These are phyloP conservation scores for Brassica nigra DNA, from an alignment of 345 rosid species.

Conservation along the genomic window DNA sequence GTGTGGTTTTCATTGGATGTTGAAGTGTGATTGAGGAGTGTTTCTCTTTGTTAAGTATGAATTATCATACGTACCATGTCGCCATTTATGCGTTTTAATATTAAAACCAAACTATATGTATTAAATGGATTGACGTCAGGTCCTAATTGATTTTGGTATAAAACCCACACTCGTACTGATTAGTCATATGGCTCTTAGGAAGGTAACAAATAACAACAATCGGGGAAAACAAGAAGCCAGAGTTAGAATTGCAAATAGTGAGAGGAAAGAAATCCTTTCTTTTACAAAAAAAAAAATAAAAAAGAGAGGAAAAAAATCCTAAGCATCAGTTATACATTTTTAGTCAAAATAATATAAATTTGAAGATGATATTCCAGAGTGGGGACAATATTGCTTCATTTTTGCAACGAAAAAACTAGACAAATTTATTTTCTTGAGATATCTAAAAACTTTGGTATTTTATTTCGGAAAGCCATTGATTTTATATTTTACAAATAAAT, in stretches of 20 bases:
- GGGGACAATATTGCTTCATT: background rate
- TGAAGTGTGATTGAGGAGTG: background rate
- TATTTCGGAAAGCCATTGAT: background rate
- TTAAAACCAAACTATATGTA: background rate
- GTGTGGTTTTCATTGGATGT: background rate
- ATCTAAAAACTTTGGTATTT: background rate
- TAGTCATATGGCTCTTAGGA: background rate
- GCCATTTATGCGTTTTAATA: background rate
- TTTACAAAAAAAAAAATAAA: no score
- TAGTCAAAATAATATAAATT: background rate
- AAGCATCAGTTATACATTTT: background rate
- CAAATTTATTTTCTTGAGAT: background rate
- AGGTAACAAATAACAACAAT: background rate
- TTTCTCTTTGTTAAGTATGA: background rate
- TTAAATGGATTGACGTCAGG: background rate
- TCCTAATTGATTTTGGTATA: background rate
- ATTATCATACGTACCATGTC: background rate
- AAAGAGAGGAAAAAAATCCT: background rate
- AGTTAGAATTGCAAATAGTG: background rate
- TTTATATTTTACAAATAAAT: background rate
- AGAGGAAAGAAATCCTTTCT: background rate
- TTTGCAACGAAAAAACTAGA: background rate
- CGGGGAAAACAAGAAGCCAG: background rate
- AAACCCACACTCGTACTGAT: background rate
- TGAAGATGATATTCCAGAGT: constrained; percentile 4